Conservation (phyloP, 352 stramenopile species). For the Pythium phragmiticola region DNA sequence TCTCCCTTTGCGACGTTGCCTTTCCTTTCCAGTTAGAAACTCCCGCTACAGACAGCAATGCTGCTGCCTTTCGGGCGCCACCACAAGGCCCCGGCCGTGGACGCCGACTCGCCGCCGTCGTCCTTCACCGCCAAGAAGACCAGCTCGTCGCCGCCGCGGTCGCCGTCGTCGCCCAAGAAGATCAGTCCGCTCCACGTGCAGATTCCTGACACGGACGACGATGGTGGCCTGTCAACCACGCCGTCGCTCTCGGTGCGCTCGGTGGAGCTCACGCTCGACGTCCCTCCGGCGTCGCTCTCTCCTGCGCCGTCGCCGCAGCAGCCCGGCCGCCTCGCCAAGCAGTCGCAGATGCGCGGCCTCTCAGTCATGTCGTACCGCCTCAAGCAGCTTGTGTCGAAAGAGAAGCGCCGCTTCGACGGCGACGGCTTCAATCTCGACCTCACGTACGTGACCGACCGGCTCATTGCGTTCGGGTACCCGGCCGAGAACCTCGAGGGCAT, state of each 20-base stretch:
- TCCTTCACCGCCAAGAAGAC: slow-evolving; percentile 9
- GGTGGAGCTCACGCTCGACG: slow-evolving; percentile 21
- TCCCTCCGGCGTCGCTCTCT: slow-evolving; percentile 9
- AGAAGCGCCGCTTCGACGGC: slow-evolving; percentile 85
- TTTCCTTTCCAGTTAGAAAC: background rate
- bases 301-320: slow-evolving; percentile 8
- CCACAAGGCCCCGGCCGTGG: slow-evolving; percentile 1
- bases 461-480: slow-evolving; percentile 91
- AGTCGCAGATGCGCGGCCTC: slow-evolving; percentile 41
- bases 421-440: slow-evolving; percentile 92
- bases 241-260: slow-evolving; percentile 15
- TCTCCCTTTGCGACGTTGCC: no score
- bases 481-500: slow-evolving; percentile 83
- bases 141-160: slow-evolving; percentile 3
- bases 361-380: slow-evolving; percentile 51
- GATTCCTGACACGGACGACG: slow-evolving; percentile 11
- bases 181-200: slow-evolving; percentile 25
- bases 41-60: slow-evolving; percentile 5
- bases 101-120: background rate
- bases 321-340: slow-evolving; percentile 6
- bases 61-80: slow-evolving; percentile 14
- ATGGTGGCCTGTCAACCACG: background rate
- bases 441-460: slow-evolving; percentile 84
- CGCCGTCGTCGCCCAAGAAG: slow-evolving; percentile 8
- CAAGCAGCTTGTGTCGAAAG: slow-evolving; percentile 89